Percentiles rank a stretch among this genome's conserved stretches.
phyloP scores from a whole-genome alignment of 1,284 basidiomycete genomes.

The Anthracocystis panici-leucophaei region DNA sequence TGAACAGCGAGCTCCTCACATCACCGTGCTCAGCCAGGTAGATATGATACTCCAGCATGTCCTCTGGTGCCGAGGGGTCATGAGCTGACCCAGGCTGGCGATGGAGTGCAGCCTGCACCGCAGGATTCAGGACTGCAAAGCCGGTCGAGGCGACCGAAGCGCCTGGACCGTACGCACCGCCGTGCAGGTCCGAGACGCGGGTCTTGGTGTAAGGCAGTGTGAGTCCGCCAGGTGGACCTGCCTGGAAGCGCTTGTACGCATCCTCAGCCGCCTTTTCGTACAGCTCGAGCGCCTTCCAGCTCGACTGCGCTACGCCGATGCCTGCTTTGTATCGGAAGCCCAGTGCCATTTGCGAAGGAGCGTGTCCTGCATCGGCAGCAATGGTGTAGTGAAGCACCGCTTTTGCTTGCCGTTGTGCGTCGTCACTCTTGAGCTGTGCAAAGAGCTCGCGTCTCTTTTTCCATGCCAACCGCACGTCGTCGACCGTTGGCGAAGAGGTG shows the following conservation, averaged over 20 bases:
- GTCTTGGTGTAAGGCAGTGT: slow-evolving; percentile 85
- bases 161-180: slow-evolving; percentile 90
- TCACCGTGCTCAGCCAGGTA: slow-evolving; percentile 61
- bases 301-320: slow-evolving; percentile 80
- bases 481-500: slow-evolving; percentile 30
- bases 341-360: slow-evolving; percentile 89
- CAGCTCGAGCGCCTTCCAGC: slow-evolving; percentile 70
- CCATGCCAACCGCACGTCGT: slow-evolving; percentile 41
- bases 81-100: slow-evolving; percentile 48
- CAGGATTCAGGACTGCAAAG: slow-evolving; percentile 76
- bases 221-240: slow-evolving; percentile 90
- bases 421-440: slow-evolving; percentile 46
- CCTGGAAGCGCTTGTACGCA: slow-evolving; percentile 78
- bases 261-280: slow-evolving; percentile 60
- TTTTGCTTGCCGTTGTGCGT: slow-evolving; percentile 66
- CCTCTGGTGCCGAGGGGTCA: slow-evolving; percentile 73
- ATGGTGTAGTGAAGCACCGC: slow-evolving; percentile 94
- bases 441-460: slow-evolving; percentile 43
- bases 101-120: slow-evolving; percentile 79
- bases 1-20: slow-evolving; percentile 42
- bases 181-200: slow-evolving; percentile 86
- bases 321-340: slow-evolving; percentile 96
- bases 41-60: slow-evolving; percentile 78
- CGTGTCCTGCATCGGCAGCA: slow-evolving; percentile 85
- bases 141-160: slow-evolving; percentile 84